A percentile compares a stretch with the other conserved stretches of the same genome.
These are phyloP conservation scores for Malus fusca DNA, from an alignment of 306 rosid genomes.

Conservation along the genomic window DNA sequence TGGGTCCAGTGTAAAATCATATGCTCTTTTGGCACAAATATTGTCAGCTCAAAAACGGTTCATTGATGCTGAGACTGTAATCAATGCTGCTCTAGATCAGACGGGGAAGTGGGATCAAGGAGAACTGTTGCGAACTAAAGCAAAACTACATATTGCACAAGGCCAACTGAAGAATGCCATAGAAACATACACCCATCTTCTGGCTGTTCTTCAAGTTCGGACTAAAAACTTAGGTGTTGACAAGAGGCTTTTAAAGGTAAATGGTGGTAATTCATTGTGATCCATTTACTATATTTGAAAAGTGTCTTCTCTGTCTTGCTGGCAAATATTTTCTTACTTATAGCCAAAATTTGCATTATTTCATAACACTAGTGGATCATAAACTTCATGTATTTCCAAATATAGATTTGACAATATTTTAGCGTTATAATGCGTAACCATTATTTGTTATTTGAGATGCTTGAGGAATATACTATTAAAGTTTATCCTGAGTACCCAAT, in stretches of 20 bases:
- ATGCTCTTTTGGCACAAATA: slow-evolving; percentile 63
- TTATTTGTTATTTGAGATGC: background rate
- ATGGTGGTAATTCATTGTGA: background rate
- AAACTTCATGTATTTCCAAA: background rate
- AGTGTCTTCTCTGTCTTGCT: background rate
- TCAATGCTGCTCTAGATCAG: slow-evolving; percentile 81
- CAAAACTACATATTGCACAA: slow-evolving; percentile 75
- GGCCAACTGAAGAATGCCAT: slow-evolving; percentile 60
- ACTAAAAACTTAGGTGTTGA: slow-evolving; percentile 40
- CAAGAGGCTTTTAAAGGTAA: slow-evolving; percentile 59
- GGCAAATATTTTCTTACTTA: background rate
- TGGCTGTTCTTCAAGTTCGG: slow-evolving; percentile 79
- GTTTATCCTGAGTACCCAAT: background rate
- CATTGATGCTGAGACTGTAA: slow-evolving; percentile 64
- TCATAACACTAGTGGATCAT: background rate
- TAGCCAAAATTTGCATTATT: background rate
- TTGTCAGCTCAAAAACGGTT: slow-evolving; percentile 74
- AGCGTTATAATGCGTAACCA: background rate
- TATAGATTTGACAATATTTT: background rate
- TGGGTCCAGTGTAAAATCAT: slow-evolving; percentile 52
- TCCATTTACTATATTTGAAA: background rate
- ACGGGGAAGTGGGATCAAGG: slow-evolving; percentile 91
- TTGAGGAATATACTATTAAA: background rate
- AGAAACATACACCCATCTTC: slow-evolving; percentile 66
- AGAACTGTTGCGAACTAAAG: slow-evolving; percentile 70